phyloP scores from a whole-genome alignment of 352 stramenopile species.

The Aphanomyces euteiches region DNA sequence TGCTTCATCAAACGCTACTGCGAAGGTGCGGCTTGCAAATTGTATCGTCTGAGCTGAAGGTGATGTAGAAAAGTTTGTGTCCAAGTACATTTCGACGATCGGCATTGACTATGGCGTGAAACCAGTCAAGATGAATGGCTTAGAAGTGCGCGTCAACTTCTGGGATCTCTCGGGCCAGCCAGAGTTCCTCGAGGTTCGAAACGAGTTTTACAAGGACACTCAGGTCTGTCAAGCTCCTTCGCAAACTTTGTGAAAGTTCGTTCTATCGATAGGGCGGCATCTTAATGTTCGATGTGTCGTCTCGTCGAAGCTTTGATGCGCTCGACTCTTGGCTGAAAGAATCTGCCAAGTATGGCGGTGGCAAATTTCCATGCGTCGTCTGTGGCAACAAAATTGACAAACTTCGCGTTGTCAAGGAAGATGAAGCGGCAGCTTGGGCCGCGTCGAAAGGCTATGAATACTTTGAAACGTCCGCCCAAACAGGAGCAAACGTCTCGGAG shows the following conservation, averaged over 20 bases:
- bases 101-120: slow-evolving; percentile 96
- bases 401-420: slow-evolving; percentile 63
- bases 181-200: slow-evolving; percentile 94
- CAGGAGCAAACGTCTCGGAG: slow-evolving; percentile 79
- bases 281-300: slow-evolving; percentile 77
- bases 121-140: slow-evolving; percentile 63
- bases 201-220: slow-evolving; percentile 97
- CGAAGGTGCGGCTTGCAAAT: slow-evolving; percentile 88
- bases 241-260: too few relatives aligned
- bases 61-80: slow-evolving; percentile 83
- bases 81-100: slow-evolving; percentile 95
- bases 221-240: slow-evolving; percentile 33
- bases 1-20: slow-evolving; percentile 96
- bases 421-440: slow-evolving; percentile 75
- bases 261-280: slow-evolving; percentile 44
- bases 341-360: slow-evolving; percentile 82
- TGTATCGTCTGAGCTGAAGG: slow-evolving; percentile 86
- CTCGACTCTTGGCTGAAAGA: slow-evolving; percentile 88
- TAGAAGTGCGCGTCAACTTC: slow-evolving; percentile 90
- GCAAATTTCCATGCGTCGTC: slow-evolving; percentile 81
- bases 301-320: slow-evolving; percentile 73
- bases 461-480: slow-evolving; percentile 90
- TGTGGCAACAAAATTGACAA: slow-evolving; percentile 91
- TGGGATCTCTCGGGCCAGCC: slow-evolving; percentile 90
- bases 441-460: slow-evolving; percentile 78